A percentile compares a stretch with the other conserved stretches of the same genome.
Evolutionary conservation across 441 rosid genomes (phyloP).

Genomic region (Eruca vesicaria): DNA sequence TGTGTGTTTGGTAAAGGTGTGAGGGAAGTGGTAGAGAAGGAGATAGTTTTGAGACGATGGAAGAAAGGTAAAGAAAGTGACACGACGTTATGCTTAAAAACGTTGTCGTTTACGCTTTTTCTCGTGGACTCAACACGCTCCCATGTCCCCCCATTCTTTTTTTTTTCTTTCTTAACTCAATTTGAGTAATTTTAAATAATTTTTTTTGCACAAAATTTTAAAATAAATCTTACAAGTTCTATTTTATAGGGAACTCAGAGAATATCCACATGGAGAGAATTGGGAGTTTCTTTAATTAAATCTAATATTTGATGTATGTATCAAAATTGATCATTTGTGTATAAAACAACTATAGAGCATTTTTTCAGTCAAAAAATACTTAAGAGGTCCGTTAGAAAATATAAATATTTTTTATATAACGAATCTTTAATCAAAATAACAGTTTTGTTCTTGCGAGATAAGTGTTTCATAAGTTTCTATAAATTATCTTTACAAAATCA

Average conservation of each 20-base stretch:
- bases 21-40: constrained; percentile 22
- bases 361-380: not conserved
- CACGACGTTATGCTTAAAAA: constrained; percentile 45
- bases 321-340: not conserved
- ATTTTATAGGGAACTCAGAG: not conserved
- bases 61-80: constrained; percentile 60
- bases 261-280: not conserved
- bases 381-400: no score
- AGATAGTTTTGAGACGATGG: constrained; percentile 24
- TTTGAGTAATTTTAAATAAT: no score
- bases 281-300: not conserved
- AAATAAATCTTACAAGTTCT: not conserved
- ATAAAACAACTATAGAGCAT: not conserved
- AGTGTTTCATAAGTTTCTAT: no score
- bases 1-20: not conserved
- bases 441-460: no score
- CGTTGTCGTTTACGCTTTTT: constrained; percentile 22
- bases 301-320: not conserved
- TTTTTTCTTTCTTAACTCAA: no score
- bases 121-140: constrained; percentile 36
- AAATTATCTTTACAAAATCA: no score
- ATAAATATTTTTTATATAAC: no score
- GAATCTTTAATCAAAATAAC: no score
- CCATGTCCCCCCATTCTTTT: not conserved
- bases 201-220: no score